A percentile compares a stretch with the other conserved stretches of the same genome.
Evolutionary conservation across 1,284 basidiomycete genomes (phyloP).

Genomic region (Ceratobasidium sp.): DNA sequence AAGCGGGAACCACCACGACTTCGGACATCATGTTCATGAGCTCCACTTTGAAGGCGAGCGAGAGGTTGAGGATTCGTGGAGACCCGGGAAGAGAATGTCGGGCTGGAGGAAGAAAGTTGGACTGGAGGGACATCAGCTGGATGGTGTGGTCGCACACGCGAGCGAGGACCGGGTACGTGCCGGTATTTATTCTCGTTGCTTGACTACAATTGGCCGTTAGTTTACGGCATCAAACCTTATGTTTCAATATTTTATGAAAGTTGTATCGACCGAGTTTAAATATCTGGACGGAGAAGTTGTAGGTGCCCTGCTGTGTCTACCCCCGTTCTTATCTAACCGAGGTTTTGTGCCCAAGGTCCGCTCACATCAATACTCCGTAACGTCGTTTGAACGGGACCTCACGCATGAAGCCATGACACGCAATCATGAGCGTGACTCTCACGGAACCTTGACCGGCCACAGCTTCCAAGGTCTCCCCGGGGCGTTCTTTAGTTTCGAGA

Average conservation of each 20-base stretch:
- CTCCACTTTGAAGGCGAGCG: conserved; percentile 88
- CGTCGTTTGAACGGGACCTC: conserved; percentile 94
- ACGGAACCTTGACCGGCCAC: conserved; percentile 84
- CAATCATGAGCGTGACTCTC: conserved; percentile 62
- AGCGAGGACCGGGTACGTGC: conserved; percentile 49
- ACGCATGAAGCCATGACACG: conserved; percentile 58
- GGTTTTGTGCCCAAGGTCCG: conserved; percentile 64
- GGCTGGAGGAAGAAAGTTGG: conserved; percentile 69
- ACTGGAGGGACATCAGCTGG: conserved; percentile 81
- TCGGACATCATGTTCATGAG: conserved; percentile 88
- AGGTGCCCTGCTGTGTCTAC: conserved; percentile 51
- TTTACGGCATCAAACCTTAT: conserved; percentile 80
- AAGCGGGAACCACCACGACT: conserved; percentile 90
- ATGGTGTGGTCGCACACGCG: conserved; percentile 75
- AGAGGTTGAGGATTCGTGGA: conserved; percentile 65
- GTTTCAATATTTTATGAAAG: conserved; percentile 99
- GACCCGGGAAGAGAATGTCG: conserved; percentile 59
- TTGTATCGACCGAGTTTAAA: conserved; percentile 91
- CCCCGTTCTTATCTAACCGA: background rate
- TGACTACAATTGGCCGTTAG: conserved; percentile 65
- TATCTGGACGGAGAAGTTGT: conserved; percentile 80
- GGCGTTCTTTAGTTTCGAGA: conserved; percentile 96
- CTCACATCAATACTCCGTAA: conserved; percentile 93
- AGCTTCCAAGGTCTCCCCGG: conserved; percentile 80
- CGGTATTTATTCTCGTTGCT: conserved; percentile 14